These are phyloP conservation scores for cucumber (Cucumis sativus) DNA, from an alignment of 306 rosid species.

Conservation along the genomic window Cucumber_9930_V3 NC_026655.2:6208501-6209000, in stretches of 20 bases:
- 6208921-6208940: conserved; percentile 62
- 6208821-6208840: conserved; percentile 11
- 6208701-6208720: background rate
- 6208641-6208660: background rate
- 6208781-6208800: conserved; percentile 67
- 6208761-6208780: conserved; percentile 53
- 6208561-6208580: background rate
- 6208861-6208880: conserved; percentile 33
- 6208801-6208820: conserved; percentile 20
- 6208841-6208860: conserved; percentile 18
- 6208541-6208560: background rate
- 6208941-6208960: conserved; percentile 29
- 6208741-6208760: conserved; percentile 9
- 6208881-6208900: conserved; percentile 38
- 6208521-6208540: background rate
- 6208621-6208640: background rate
- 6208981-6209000: conserved; percentile 23
- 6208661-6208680: background rate
- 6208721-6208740: background rate
- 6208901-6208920: conserved; percentile 54
- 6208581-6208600: background rate
- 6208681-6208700: background rate
- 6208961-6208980: conserved; percentile 28
- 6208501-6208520: background rate
- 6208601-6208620: background rate